A percentile compares a stretch with the other conserved stretches of the same genome.
Evolutionary conservation across 1,284 basidiomycete genomes (phyloP).

Genomic region (Hypsizygus ulmarius): DNA sequence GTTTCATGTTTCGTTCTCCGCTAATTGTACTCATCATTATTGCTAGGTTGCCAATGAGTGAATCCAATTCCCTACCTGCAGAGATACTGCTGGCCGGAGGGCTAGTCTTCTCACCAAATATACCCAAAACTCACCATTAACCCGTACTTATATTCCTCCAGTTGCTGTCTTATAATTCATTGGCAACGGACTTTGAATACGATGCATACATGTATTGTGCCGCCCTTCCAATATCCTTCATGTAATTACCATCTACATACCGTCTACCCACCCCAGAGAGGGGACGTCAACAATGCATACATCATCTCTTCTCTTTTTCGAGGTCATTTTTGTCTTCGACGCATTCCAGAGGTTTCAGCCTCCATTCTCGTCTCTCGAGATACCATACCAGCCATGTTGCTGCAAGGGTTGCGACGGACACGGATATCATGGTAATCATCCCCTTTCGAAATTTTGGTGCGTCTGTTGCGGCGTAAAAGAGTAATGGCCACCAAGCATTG

Average conservation of each 20-base stretch:
- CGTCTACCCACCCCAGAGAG: background rate
- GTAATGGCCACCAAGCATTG: slow-evolving; percentile 69
- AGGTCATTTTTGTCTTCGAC: slow-evolving; percentile 1
- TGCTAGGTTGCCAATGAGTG: slow-evolving; percentile 11
- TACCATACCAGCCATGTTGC: slow-evolving; percentile 58
- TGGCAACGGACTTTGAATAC: too few relatives aligned
- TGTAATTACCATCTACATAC: background rate
- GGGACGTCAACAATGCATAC: too few relatives aligned
- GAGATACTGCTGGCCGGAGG: background rate
- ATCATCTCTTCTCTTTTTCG: background rate
- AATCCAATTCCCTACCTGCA: background rate
- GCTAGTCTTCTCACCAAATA: background rate
- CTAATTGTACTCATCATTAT: background rate
- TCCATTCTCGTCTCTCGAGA: slow-evolving; percentile 47
- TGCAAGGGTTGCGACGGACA: slow-evolving; percentile 50
- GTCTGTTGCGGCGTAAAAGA: slow-evolving; percentile 67
- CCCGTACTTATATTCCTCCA: too few relatives aligned
- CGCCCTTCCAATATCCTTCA: too few relatives aligned
- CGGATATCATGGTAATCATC: slow-evolving; percentile 66
- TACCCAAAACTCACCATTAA: too few relatives aligned
- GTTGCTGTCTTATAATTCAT: too few relatives aligned
- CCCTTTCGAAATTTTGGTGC: slow-evolving; percentile 62
- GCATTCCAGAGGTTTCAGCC: background rate
- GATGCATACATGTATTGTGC: too few relatives aligned
- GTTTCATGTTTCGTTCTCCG: background rate